Percentiles rank a stretch among this genome's conserved stretches.
Conservation (phyloP, 441 rosid species). For the Viola pubescens region DNA sequence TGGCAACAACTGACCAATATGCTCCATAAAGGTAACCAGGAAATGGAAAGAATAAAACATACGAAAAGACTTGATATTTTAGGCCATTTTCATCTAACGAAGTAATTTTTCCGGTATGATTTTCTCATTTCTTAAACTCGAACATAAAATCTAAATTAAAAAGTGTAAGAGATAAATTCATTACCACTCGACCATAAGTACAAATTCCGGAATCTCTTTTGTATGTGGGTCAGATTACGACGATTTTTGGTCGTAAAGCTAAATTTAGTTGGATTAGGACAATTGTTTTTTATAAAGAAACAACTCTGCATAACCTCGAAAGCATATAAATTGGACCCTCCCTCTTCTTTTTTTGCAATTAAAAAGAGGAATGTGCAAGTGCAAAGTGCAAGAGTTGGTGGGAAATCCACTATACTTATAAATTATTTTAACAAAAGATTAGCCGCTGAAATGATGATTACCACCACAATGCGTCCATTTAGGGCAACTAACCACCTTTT, state of each 20-base stretch:
- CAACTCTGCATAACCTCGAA: slow-evolving; percentile 19
- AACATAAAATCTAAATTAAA: too few relatives aligned
- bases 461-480: slow-evolving; percentile 17
- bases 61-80: too few relatives aligned
- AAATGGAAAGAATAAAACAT: too few relatives aligned
- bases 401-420: not conserved
- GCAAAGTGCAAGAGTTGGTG: slow-evolving; percentile 16
- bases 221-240: slow-evolving; percentile 27
- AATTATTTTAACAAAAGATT: slow-evolving; percentile 8
- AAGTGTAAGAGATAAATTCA: too few relatives aligned
- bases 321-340: slow-evolving; percentile 25
- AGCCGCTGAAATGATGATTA: slow-evolving; percentile 26
- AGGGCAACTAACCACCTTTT: slow-evolving; percentile 1
- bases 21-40: not conserved
- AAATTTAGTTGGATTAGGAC: slow-evolving; percentile 18
- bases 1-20: not conserved
- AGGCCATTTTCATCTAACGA: too few relatives aligned
- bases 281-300: slow-evolving; percentile 13
- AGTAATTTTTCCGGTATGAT: too few relatives aligned
- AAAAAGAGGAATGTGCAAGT: slow-evolving; percentile 10
- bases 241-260: slow-evolving; percentile 28
- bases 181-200: slow-evolving; percentile 8
- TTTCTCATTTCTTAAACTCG: too few relatives aligned
- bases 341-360: slow-evolving; percentile 9
- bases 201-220: not conserved